phyloP scores from a whole-genome alignment of 768 basidiomycete species.

The Rhizopogon vesiculosus region DNA sequence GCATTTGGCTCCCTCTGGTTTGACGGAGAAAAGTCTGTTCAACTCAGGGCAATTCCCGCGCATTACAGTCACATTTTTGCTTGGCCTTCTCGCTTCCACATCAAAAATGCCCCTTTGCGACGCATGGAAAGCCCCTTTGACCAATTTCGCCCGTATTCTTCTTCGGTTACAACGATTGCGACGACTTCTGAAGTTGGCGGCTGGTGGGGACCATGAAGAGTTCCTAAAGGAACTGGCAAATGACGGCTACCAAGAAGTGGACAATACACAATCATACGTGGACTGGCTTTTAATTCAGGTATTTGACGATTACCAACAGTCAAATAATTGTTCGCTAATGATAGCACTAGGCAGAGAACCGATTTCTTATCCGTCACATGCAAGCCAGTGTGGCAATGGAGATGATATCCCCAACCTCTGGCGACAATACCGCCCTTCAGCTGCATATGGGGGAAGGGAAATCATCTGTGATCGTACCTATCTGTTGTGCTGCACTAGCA shows the following conservation, averaged over 20 bases:
- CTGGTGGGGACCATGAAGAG: slow-evolving; percentile 4
- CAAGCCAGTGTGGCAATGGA: slow-evolving; percentile 24
- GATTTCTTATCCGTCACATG: slow-evolving; percentile 21
- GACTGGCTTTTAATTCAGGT: slow-evolving; percentile 21
- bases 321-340: background rate
- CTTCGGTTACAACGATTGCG: slow-evolving; percentile 32
- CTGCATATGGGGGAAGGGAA: slow-evolving; percentile 58
- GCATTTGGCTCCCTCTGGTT: no score
- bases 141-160: slow-evolving; percentile 20
- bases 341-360: slow-evolving; percentile 18
- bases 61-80: slow-evolving; percentile 23
- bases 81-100: slow-evolving; percentile 23
- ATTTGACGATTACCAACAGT: background rate
- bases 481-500: slow-evolving; percentile 20
- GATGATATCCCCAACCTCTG: slow-evolving; percentile 25
- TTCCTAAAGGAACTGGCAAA: slow-evolving; percentile 13
- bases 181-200: slow-evolving; percentile 22
- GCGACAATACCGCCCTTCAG: slow-evolving; percentile 35
- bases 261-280: slow-evolving; percentile 5
- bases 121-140: slow-evolving; percentile 25
- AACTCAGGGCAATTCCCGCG: slow-evolving; percentile 30
- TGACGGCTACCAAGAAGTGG: slow-evolving; percentile 15
- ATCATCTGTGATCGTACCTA: slow-evolving; percentile 34
- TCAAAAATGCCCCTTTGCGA: slow-evolving; percentile 7
- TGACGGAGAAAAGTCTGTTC: background rate